A percentile compares a stretch with the other conserved stretches of the same genome.
These are phyloP conservation scores for Hortiboletus campestris DNA, from an alignment of 768 basidiomycete species.

Conservation along the genomic window DNA sequence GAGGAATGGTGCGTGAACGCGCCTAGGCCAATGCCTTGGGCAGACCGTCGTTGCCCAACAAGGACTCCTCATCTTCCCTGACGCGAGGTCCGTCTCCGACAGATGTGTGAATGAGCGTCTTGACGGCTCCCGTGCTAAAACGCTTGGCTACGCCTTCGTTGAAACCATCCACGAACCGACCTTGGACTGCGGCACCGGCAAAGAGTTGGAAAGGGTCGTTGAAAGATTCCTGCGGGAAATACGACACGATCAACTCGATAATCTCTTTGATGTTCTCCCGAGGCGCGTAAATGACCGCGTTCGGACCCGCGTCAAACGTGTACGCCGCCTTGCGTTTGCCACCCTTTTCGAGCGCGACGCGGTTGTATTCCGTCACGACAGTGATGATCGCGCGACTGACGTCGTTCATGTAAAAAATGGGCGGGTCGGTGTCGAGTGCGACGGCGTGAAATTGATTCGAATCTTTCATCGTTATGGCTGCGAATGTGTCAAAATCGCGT, in stretches of 20 bases:
- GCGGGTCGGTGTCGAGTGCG: conserved; percentile 93
- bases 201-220: conserved; percentile 74
- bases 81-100: conserved; percentile 91
- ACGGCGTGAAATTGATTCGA: conserved; percentile 99
- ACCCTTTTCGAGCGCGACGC: conserved; percentile 58
- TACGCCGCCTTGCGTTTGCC: conserved; percentile 84
- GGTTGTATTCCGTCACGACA: conserved; percentile 90
- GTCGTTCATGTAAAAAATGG: conserved; percentile 99
- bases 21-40: conserved; percentile 53
- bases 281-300: conserved; percentile 93
- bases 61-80: conserved; percentile 55
- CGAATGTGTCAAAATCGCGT: conserved; percentile 87
- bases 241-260: conserved; percentile 68
- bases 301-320: conserved; percentile 99
- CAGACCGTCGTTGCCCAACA: conserved; percentile 68
- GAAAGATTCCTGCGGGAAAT: conserved; percentile 85
- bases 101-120: conserved; percentile 85
- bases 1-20: not conserved
- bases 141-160: conserved; percentile 72
- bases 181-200: conserved; percentile 41
- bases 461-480: conserved; percentile 91
- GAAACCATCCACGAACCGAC: conserved; percentile 66
- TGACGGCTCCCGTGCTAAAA: conserved; percentile 76
- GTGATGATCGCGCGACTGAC: conserved; percentile 91
- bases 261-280: conserved; percentile 77